Base-by-base conservation (phyloP, 106 monocot species). In the Cymbidium sinense region DNA sequence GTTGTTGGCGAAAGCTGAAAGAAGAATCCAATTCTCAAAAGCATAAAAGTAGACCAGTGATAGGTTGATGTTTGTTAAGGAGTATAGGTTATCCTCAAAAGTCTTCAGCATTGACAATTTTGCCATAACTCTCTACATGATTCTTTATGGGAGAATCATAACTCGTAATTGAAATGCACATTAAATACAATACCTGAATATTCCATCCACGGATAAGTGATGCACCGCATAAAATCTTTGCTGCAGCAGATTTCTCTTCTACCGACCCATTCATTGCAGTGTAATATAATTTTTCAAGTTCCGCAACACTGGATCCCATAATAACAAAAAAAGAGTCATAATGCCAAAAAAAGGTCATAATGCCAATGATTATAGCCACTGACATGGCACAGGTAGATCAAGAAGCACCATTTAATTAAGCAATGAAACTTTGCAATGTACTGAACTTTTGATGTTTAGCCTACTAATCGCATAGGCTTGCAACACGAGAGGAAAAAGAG, bases 201-300 rank as follows among this genome's bases (percentile, higher is more conserved):
- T 94, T 91, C 96, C 96, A 96, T 18, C 96, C 96, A 80, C 85
- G 81, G 79, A 52, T 77, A 18, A 96, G 85, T 74, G 96, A 88
- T 76, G 96, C 93, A 79, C 91, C 86, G 71, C 96, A 96, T 70
- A 94, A 79, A 74, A 96, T 96, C 78, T 85, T 92, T 73, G 94
- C 84, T 81, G 94, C 91, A 82, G 89, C 83, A 77, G 83, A 47
- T 75, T 79, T 89, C 81, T 93, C 96, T 78, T 96, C 91, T 34
- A 89, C 89, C 17, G 96, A 84, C 72, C 96, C 96, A 90, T 88
- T 94, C 75, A 88, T 31, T 43, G 87, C 89, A 76, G 91, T 80
- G 33, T 92, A 50, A 52, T 96, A 87, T 61, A 96, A 78, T 78
- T 87, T 93, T 71, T 94, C 91, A 76, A 96, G 71, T 83, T 96